Base-by-base conservation (phyloP, 768 basidiomycete species). In the Trichaptum fuscoviolaceum region DNA sequence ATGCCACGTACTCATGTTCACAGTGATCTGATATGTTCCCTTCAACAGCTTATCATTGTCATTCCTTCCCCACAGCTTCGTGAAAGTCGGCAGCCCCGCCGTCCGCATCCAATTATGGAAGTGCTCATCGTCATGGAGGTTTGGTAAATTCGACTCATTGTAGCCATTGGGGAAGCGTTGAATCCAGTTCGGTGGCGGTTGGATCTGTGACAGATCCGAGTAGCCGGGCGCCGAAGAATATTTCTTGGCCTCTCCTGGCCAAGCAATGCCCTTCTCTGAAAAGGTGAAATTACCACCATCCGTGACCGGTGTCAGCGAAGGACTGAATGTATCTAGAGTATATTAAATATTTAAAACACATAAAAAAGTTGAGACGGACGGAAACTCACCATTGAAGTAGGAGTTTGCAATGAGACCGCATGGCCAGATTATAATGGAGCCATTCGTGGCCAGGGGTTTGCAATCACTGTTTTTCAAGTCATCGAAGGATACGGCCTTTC, bases 71-170 rank as follows among this genome's bases (percentile, higher is more conserved):
- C 91, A 98, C 24, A 99, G 80, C 78, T 99, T 99, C 35, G 94
- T 89, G 77, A 99, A 99, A 7, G 96, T 98, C 9, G 97, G 97
- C 61, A 99, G 77, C 15, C 96, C 97, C 0, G 97, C 94, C 1
- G 96, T 97, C 67, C 96, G 87, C 97, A 99, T 99, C 97, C 97
- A 99, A 74, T 96, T 96, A 78, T 99, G 96, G 82, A 99, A 99
- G 72, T 92, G 95, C 76, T 98, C 92, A 73, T 99, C 89, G 1
- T 71, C 70, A 64, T 81, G 79, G 36, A 99, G 80, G 73, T 97
- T 79, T 23, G 89, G 87, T 18, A 84, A 85, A 68, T 82, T 86
- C 5, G 77, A 76, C 1, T 78, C 74, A 3, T 86, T 87, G 77
- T 97, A 98, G 65, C 84, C 84, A 68, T 90, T 75, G 0, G 94